A percentile compares a stretch with the other conserved stretches of the same genome.
These are phyloP conservation scores for Harrya chromipes DNA, from an alignment of 768 basidiomycete species.

Conservation along the genomic window DNA sequence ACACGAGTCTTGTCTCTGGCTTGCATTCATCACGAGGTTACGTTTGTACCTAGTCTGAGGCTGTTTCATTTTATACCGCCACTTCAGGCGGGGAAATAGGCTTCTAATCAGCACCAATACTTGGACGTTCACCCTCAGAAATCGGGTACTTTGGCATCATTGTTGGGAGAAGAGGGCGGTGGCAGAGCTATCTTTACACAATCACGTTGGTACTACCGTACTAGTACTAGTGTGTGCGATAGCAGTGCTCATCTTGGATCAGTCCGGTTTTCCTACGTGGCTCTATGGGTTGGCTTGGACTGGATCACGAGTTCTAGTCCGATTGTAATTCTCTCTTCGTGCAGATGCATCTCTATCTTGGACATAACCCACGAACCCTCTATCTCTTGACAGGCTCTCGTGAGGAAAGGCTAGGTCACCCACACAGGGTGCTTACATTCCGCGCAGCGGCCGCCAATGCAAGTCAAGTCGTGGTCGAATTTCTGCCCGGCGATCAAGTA, in stretches of 20 bases:
- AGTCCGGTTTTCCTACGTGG: not conserved
- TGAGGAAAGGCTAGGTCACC: slow-evolving; percentile 60
- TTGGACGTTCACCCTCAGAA: too few species aligned
- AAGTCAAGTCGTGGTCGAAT: slow-evolving; percentile 81
- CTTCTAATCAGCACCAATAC: too few species aligned
- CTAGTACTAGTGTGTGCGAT: slow-evolving; percentile 1
- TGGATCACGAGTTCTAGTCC: not conserved
- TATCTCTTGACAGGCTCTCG: slow-evolving; percentile 70
- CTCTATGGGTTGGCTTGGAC: not conserved
- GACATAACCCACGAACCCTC: slow-evolving; percentile 62
- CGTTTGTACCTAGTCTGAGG: not conserved
- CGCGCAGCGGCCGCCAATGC: slow-evolving; percentile 53
- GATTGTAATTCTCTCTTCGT: not conserved
- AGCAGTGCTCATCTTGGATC: not conserved
- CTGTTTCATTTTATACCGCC: not conserved
- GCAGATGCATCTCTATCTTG: slow-evolving; percentile 72
- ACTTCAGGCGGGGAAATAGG: too few species aligned
- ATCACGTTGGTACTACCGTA: not conserved
- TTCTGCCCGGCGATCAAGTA: slow-evolving; percentile 69
- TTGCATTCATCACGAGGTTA: not conserved
- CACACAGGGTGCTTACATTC: slow-evolving; percentile 66
- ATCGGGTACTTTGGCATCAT: too few species aligned
- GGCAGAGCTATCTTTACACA: too few species aligned
- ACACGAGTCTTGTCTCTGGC: not conserved
- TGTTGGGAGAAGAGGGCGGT: too few species aligned